A percentile compares a stretch with the other conserved stretches of the same genome.
Evolutionary conservation across 306 rosid genomes (phyloP).

Genomic region (Dryas alaskensis): DNA sequence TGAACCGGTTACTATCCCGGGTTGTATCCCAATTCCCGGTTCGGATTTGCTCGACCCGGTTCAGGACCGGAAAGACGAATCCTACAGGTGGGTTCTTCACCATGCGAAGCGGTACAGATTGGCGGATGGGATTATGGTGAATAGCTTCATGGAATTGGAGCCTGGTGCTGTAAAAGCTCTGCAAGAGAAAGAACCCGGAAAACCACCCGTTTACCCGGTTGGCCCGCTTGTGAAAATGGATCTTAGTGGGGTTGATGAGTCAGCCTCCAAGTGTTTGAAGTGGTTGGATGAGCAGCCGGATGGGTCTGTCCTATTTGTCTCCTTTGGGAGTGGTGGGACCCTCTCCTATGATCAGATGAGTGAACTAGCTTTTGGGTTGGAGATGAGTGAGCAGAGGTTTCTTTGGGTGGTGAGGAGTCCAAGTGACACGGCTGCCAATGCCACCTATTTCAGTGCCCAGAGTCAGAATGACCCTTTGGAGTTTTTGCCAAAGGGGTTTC

Average conservation of each 20-base stretch:
- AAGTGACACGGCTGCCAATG: conserved; percentile 27
- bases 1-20: conserved; percentile 56
- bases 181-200: conserved; percentile 30
- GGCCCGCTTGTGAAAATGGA: conserved; percentile 52
- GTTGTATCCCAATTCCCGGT: conserved; percentile 51
- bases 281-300: conserved; percentile 48
- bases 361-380: conserved; percentile 44
- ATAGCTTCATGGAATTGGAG: conserved; percentile 63
- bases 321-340: conserved; percentile 53
- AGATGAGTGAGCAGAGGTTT: conserved; percentile 41
- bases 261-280: conserved; percentile 28
- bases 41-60: conserved; percentile 48
- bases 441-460: conserved; percentile 45
- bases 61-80: conserved; percentile 57
- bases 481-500: conserved; percentile 59
- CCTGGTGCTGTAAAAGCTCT: conserved; percentile 37
- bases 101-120: conserved; percentile 36
- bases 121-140: conserved; percentile 53
- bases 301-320: conserved; percentile 42
- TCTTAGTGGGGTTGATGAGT: neutral
- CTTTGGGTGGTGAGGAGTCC: conserved; percentile 50
- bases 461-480: conserved; percentile 25
- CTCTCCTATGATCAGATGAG: conserved; percentile 28
- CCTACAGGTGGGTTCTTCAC: conserved; percentile 48
- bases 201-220: conserved; percentile 51